Conservation (phyloP, 2,329 filamentous ascomycete species). For the Hypoxylon sp. region DNA sequence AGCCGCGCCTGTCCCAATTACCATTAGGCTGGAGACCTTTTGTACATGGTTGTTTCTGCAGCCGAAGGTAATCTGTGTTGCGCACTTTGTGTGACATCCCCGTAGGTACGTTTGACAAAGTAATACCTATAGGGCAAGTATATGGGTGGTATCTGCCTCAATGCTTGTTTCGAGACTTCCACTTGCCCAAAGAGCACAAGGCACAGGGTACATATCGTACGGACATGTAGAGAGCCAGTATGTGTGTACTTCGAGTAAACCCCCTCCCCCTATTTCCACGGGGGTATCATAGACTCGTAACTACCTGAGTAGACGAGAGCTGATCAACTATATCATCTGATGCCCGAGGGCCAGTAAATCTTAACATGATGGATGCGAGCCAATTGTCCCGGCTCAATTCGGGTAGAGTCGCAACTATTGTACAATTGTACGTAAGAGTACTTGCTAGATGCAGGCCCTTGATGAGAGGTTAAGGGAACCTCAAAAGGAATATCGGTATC, state of each 20-base stretch:
- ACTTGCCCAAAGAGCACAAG: constrained; percentile 19
- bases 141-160: constrained; percentile 40
- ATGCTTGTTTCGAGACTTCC: constrained; percentile 36
- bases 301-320: constrained; percentile 40
- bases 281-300: constrained; percentile 38
- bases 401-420: constrained; percentile 39
- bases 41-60: constrained; percentile 38
- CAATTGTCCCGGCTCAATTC: constrained; percentile 40
- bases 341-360: constrained; percentile 40
- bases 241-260: constrained; percentile 31
- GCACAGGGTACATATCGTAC: constrained; percentile 17
- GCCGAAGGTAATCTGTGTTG: constrained; percentile 32
- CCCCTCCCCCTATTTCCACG: constrained; percentile 25
- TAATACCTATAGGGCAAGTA: constrained; percentile 45
- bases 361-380: constrained; percentile 39
- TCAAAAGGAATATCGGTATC: constrained; percentile 24
- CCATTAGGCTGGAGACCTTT: constrained; percentile 34
- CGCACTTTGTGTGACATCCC: constrained; percentile 36
- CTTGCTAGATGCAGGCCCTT: constrained; percentile 34
- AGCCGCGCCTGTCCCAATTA: constrained; percentile 33
- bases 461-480: constrained; percentile 22
- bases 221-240: constrained; percentile 16
- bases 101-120: constrained; percentile 33
- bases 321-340: constrained; percentile 45
- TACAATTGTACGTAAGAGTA: constrained; percentile 41